Conservation (phyloP, 805 yeast genomes). For the Metschnikowia similis region DNA sequence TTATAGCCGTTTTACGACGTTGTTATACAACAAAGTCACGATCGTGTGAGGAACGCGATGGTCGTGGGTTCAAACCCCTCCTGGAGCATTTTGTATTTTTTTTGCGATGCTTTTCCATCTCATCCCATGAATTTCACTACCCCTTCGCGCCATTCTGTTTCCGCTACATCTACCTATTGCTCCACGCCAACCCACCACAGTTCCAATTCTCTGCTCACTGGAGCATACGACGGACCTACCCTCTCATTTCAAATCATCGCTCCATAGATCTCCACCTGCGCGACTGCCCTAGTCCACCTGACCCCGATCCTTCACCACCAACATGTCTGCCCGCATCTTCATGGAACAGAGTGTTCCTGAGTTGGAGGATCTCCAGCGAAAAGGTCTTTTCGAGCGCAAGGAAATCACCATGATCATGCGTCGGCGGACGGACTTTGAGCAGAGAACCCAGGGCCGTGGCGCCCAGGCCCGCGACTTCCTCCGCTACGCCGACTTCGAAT, state of each 20-base stretch:
- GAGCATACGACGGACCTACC: too few species aligned
- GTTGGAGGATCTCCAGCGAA: conserved; percentile 76
- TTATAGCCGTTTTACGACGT: conserved; percentile 41
- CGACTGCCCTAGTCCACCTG: too few species aligned
- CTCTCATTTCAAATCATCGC: too few species aligned
- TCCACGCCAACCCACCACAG: too few species aligned
- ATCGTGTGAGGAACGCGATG: conserved; percentile 55
- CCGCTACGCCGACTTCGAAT: conserved; percentile 76
- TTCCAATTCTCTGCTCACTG: too few species aligned
- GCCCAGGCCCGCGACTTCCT: conserved; percentile 72
- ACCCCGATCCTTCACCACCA: neutral
- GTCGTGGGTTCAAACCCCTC: conserved; percentile 51
- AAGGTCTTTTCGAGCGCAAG: conserved; percentile 74
- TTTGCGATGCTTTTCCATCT: too few species aligned
- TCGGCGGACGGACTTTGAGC: conserved; percentile 93
- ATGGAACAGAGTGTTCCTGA: conserved; percentile 81
- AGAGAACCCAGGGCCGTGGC: conserved; percentile 79
- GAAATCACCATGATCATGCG: conserved; percentile 86
- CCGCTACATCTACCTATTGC: too few species aligned
- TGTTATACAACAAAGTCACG: conserved; percentile 39
- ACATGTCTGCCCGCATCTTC: conserved; percentile 23
- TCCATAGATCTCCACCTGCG: too few species aligned
- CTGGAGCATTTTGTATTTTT: conserved; percentile 44
- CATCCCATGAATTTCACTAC: too few species aligned
- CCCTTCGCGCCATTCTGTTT: too few species aligned